Evolutionary conservation across 257 asterid genomes (phyloP).

Genomic region (Fraxinus americana): DNA sequence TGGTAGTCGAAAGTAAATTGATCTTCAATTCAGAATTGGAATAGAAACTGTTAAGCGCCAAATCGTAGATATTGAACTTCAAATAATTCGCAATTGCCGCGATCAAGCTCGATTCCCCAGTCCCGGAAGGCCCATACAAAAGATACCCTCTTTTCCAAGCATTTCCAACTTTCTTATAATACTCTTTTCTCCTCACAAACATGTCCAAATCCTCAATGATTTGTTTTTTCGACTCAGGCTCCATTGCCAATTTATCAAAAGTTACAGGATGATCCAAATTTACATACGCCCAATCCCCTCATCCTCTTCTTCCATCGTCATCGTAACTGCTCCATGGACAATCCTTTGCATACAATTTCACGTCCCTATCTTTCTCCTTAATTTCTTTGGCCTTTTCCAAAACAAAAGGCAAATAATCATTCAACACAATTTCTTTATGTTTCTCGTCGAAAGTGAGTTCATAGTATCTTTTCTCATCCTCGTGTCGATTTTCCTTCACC

Average conservation of each 20-base stretch:
- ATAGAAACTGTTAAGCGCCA: constrained; percentile 60
- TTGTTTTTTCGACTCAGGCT: constrained; percentile 46
- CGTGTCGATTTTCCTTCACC: constrained; percentile 43
- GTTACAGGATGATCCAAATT: constrained; percentile 73
- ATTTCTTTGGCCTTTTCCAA: constrained; percentile 54
- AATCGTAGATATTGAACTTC: constrained; percentile 70
- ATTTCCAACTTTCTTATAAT: constrained; percentile 74
- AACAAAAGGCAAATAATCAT: constrained; percentile 60
- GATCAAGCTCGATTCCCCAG: constrained; percentile 80
- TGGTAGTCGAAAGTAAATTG: constrained; percentile 54
- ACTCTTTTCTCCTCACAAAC: constrained; percentile 75
- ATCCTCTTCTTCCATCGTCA: no score
- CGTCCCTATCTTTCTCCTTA: constrained; percentile 44
- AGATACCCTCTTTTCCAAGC: constrained; percentile 92
- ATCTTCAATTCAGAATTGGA: constrained; percentile 65
- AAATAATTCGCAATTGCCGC: constrained; percentile 86
- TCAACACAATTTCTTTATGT: constrained; percentile 37
- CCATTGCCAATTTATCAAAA: constrained; percentile 75
- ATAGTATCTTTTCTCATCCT: constrained; percentile 52
- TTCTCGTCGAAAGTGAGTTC: constrained; percentile 61
- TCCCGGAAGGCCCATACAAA: constrained; percentile 88
- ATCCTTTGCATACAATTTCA: constrained; percentile 67
- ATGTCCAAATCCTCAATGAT: constrained; percentile 68
- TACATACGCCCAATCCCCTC: no score
- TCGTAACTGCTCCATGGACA: constrained; percentile 26